These are phyloP conservation scores for Lathyrus aphaca DNA, from an alignment of 306 rosid genomes.

Conservation along the genomic window DNA sequence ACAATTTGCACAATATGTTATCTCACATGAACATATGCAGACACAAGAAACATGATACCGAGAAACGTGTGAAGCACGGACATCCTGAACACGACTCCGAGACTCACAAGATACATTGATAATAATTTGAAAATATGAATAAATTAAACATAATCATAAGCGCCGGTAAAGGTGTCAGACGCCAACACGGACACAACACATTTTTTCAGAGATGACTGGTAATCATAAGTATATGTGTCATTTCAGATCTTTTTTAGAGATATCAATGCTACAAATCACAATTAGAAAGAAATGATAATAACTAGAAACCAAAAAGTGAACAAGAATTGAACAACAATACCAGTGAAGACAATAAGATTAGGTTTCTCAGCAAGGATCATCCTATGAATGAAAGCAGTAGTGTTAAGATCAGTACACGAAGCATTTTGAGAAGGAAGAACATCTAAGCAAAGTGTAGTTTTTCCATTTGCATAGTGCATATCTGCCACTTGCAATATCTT, in stretches of 20 bases:
- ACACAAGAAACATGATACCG: too few species aligned
- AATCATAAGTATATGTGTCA: too few species aligned
- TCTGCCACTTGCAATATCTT: slow-evolving; percentile 96
- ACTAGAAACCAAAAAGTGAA: slow-evolving; percentile 7
- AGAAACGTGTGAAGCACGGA: too few species aligned
- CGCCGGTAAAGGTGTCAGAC: too few species aligned
- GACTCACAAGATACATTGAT: accelerated
- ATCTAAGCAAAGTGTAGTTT: slow-evolving; percentile 61
- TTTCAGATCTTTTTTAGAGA: too few species aligned
- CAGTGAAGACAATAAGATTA: slow-evolving; percentile 85
- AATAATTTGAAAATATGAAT: too few species aligned
- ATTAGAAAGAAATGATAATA: not conserved
- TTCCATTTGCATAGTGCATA: slow-evolving; percentile 88
- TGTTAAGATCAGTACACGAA: slow-evolving; percentile 86
- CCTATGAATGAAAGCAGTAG: slow-evolving; percentile 65
- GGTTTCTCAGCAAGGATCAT: slow-evolving; percentile 96
- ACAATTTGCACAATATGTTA: slow-evolving; percentile 23
- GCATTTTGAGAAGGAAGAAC: slow-evolving; percentile 61
- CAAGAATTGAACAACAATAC: slow-evolving; percentile 53
- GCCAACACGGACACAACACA: too few species aligned
- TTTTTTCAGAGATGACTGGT: too few species aligned
- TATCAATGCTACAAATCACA: too few species aligned
- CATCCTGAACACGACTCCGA: too few species aligned
- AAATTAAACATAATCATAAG: too few species aligned
- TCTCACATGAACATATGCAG: slow-evolving; percentile 9